Evolutionary conservation across 768 basidiomycete genomes (phyloP), one percentile per base, ranked within the genome.

Genomic region (Russula compacta): DNA sequence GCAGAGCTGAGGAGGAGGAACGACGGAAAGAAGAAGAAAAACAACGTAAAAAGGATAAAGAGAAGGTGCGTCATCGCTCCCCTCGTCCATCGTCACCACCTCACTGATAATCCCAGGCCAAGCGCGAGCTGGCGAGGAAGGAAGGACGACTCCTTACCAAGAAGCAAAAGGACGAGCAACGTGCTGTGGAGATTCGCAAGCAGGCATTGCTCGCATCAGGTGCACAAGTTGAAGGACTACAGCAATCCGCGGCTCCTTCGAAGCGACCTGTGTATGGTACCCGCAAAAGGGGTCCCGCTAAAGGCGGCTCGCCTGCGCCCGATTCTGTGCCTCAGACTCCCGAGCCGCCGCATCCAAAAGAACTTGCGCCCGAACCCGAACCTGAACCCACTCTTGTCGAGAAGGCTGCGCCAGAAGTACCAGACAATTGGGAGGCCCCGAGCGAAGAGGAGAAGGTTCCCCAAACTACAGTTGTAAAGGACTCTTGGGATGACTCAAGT

Each of bases 121-220:
- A 95, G 73, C 85, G 84, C 54, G 95, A 97, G 67, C 71, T 88
- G 54, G 86, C 89, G 14, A 92, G 89, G 80, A 95, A 94, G 72
- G 95, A 98, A 75, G 97, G 97, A 24, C 83, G 89, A 49, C 76
- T 95, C 29, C 79, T 98, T 53, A 98, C 95, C n/a, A 94, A 95
- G 73, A 97, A 95, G 74, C 95, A 98, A 72, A 95, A 93, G 73
- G 89, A 92, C 69, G 95, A 98, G 71, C 86, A 81, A 67, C 89
- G 89, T 21, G 88, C 85, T 66, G 94, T 92, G 3, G 95, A 98
- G 72, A 83, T 92, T 35, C 86, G 94, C 58, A 89, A 85, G 70
- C 84, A 95, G 70, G 95, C 95, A 2, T 81, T 98, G 55, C 78
- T 98, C 53, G 87, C 90, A 19, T 88, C 90, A 39, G 94, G 93